Percentiles rank a stretch among this genome's conserved stretches.
These are phyloP conservation scores for Fremontodendron californicum DNA, from an alignment of 345 rosid genomes.

Conservation along the genomic window DNA sequence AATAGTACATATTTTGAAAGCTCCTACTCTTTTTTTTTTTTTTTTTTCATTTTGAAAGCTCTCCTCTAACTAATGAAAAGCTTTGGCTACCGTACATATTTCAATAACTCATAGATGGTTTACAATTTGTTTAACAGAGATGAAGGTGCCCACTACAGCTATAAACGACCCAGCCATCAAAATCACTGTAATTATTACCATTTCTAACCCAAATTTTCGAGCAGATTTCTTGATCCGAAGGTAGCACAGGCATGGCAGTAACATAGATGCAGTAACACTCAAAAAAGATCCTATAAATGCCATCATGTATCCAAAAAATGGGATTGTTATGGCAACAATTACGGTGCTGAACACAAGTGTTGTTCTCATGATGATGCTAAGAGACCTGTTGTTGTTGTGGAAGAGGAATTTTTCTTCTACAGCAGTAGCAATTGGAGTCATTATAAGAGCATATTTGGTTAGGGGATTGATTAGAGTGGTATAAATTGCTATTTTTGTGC, in stretches of 20 bases:
- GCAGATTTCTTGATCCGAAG: slow-evolving; percentile 40
- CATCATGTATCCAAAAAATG: slow-evolving; percentile 65
- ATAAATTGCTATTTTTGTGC: slow-evolving; percentile 50
- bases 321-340: slow-evolving; percentile 49
- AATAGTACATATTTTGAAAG: too few relatives aligned
- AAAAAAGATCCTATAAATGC: slow-evolving; percentile 58
- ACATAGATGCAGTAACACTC: slow-evolving; percentile 42
- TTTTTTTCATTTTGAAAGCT: too few relatives aligned
- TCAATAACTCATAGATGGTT: too few relatives aligned
- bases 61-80: too few relatives aligned
- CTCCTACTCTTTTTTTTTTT: too few relatives aligned
- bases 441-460: slow-evolving; percentile 52
- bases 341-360: slow-evolving; percentile 47
- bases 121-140: slow-evolving; percentile 47
- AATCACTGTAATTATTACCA: slow-evolving; percentile 32
- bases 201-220: slow-evolving; percentile 32
- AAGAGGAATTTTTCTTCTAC: slow-evolving; percentile 41
- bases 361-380: slow-evolving; percentile 44
- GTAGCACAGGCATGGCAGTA: slow-evolving; percentile 65
- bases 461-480: slow-evolving; percentile 58
- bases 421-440: slow-evolving; percentile 46
- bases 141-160: slow-evolving; percentile 43
- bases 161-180: slow-evolving; percentile 34
- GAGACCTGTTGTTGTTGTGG: slow-evolving; percentile 23
- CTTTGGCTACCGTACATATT: too few relatives aligned